phyloP scores from a whole-genome alignment of 1,284 basidiomycete genomes.

The Rhizoctonia solani region DNA sequence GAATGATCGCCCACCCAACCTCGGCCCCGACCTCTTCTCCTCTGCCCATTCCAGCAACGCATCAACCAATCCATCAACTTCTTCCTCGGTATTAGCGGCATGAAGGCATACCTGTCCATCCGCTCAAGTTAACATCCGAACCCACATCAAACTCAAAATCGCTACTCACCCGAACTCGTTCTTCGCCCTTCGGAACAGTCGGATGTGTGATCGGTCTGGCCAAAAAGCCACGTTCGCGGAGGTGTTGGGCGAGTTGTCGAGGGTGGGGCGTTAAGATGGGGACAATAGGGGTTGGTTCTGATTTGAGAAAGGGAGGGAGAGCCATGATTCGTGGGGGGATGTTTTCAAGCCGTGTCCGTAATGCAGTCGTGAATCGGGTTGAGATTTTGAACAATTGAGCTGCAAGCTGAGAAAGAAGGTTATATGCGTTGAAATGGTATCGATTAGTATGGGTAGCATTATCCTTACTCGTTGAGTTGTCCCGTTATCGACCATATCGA shows the following conservation, averaged over 20 bases:
- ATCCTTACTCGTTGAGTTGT: slow-evolving; percentile 59
- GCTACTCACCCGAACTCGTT: slow-evolving; percentile 68
- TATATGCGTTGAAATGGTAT: neutral
- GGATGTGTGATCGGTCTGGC: slow-evolving; percentile 82
- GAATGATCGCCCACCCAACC: neutral
- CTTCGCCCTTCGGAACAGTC: slow-evolving; percentile 80
- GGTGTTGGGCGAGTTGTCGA: slow-evolving; percentile 67
- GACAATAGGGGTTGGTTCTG: slow-evolving; percentile 66
- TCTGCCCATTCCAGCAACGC: slow-evolving; percentile 58
- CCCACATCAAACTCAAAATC: neutral
- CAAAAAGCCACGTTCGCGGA: slow-evolving; percentile 64
- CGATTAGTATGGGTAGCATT: too few relatives aligned
- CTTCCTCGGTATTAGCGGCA: slow-evolving; percentile 66
- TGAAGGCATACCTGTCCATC: slow-evolving; percentile 62
- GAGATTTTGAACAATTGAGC: slow-evolving; percentile 42
- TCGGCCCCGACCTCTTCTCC: neutral
- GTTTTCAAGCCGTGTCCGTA: slow-evolving; percentile 39
- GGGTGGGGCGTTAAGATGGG: slow-evolving; percentile 80
- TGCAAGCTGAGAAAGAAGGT: slow-evolving; percentile 48
- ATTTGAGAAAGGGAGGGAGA: slow-evolving; percentile 40
- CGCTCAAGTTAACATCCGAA: too few relatives aligned
- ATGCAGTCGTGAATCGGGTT: slow-evolving; percentile 9
- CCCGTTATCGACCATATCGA: slow-evolving; percentile 74
- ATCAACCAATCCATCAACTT: slow-evolving; percentile 62
- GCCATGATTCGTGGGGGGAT: slow-evolving; percentile 40